phyloP scores from a whole-genome alignment of 2,329 filamentous ascomycete genomes.

The Ophiostoma ips region DNA sequence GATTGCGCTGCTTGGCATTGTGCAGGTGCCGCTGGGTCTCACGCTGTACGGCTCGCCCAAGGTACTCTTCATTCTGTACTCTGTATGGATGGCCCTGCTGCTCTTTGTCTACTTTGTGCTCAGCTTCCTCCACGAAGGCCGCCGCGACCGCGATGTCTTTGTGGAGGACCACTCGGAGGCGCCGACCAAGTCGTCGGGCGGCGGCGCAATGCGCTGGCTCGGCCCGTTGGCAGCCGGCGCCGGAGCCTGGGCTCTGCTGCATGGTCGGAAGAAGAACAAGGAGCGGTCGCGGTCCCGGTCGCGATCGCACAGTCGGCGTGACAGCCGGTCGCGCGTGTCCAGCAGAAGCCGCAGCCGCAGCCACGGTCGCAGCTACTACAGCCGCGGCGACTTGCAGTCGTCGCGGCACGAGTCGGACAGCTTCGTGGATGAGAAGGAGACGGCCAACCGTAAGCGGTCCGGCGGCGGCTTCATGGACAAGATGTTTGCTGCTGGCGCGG shows the following conservation, averaged over 20 bases:
- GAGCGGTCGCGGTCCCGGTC: background rate
- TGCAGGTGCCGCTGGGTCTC: constrained; percentile 77
- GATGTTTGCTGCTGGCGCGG: constrained; percentile 45
- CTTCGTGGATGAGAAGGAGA: constrained; percentile 52
- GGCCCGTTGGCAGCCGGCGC: constrained; percentile 39
- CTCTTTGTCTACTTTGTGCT: constrained; percentile 67
- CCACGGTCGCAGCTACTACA: constrained; percentile 15
- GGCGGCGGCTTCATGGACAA: constrained; percentile 47
- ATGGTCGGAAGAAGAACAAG: constrained; percentile 25
- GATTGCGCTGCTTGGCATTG: constrained; percentile 67
- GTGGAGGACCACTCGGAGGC: constrained; percentile 43
- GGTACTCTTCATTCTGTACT: constrained; percentile 71
- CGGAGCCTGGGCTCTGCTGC: constrained; percentile 32
- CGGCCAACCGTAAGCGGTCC: constrained; percentile 29
- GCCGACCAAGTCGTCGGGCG: constrained; percentile 23
- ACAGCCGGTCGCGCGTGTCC: constrained; percentile 18
- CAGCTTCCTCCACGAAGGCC: constrained; percentile 50
- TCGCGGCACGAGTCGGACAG: constrained; percentile 42
- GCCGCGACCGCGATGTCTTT: constrained; percentile 35
- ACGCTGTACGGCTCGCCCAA: constrained; percentile 86
- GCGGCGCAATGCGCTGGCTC: constrained; percentile 29
- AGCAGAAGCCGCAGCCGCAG: constrained; percentile 23
- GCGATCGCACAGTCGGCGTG: constrained; percentile 22
- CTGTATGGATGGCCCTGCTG: constrained; percentile 61
- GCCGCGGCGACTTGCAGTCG: constrained; percentile 34